Evolutionary conservation across 1,139 yeast species (phyloP).

Genomic region (Pneumocystis jirovecii): DNA sequence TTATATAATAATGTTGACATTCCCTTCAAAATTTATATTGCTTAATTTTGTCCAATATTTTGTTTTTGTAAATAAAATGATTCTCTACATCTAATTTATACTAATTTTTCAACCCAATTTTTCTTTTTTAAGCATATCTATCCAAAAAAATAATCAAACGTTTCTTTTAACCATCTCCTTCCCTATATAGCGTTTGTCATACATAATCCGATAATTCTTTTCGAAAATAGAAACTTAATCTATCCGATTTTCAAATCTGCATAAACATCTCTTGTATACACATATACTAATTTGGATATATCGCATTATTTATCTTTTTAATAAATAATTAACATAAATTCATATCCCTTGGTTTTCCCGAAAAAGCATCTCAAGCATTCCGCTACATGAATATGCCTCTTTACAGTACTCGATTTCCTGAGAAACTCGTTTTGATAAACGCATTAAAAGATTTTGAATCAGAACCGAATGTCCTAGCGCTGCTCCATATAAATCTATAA

Average conservation of each 20-base stretch:
- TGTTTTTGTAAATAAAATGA: not conserved
- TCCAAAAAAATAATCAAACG: not conserved
- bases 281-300: too few species aligned
- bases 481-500: slow-evolving; percentile 20
- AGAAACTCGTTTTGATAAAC: slow-evolving; percentile 45
- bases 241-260: too few species aligned
- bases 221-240: not conserved
- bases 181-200: not conserved
- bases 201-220: too few species aligned
- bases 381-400: slow-evolving; percentile 80
- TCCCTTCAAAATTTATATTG: not conserved
- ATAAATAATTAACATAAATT: not conserved
- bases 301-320: not conserved
- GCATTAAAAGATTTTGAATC: slow-evolving; percentile 53
- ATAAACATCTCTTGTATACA: too few species aligned
- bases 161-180: not conserved
- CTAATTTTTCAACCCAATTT: too few species aligned
- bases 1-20: not conserved
- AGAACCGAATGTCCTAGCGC: slow-evolving; percentile 52
- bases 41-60: not conserved
- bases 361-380: slow-evolving; percentile 75
- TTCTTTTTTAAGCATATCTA: not conserved
- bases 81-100: not conserved
- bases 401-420: slow-evolving; percentile 62
- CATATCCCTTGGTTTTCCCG: not conserved